Conservation (phyloP, 352 stramenopile genomes). For the Phytophthora europaea region DNA sequence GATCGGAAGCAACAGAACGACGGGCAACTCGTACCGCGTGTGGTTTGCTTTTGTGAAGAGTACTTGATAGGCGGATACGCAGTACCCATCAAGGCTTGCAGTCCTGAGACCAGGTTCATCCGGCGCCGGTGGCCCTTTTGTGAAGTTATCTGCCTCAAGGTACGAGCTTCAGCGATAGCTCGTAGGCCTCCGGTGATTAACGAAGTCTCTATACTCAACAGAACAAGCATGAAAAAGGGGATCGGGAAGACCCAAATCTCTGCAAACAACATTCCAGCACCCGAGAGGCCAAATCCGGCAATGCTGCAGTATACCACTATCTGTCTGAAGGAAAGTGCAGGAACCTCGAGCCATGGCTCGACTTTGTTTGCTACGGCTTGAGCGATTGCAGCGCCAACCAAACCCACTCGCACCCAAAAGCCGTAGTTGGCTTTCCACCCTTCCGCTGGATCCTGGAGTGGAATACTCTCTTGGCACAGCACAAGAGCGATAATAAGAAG, state of each 20-base stretch:
- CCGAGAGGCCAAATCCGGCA: neutral
- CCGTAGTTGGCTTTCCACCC: neutral
- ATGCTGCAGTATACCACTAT: neutral
- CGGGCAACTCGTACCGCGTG: constrained; percentile 12
- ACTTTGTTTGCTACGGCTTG: neutral
- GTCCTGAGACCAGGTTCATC: too few species aligned
- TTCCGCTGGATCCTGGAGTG: neutral
- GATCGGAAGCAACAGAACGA: constrained; percentile 7
- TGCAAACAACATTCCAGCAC: neutral
- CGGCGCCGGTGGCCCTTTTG: too few species aligned
- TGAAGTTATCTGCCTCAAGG: constrained; percentile 1
- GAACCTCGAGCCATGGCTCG: neutral
- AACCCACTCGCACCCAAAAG: neutral
- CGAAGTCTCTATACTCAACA: neutral
- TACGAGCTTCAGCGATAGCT: neutral
- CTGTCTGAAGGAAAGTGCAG: neutral
- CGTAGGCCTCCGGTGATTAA: neutral
- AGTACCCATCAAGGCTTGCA: neutral
- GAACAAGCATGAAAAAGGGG: neutral
- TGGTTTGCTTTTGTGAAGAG: constrained; percentile 9
- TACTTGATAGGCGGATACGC: constrained; percentile 16
- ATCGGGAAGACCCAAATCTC: constrained; percentile 8
- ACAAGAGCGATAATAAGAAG: neutral
- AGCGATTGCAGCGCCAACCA: neutral
- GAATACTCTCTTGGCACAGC: neutral